These are phyloP conservation scores for Mycena albidolilacea DNA, from an alignment of 768 basidiomycete species.

Conservation along the genomic window DNA sequence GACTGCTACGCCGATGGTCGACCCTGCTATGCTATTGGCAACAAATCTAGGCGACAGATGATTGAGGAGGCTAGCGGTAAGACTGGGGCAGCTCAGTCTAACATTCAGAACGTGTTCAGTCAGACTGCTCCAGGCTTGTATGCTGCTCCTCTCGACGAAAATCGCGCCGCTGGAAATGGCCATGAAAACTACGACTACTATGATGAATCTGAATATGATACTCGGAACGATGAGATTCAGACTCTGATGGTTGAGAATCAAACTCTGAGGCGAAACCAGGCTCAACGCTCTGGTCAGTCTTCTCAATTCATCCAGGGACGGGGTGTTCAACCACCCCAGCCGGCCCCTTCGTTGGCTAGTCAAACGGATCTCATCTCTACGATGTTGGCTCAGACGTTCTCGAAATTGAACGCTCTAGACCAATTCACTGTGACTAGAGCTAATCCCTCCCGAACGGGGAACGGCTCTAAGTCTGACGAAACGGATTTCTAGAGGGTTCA, in stretches of 20 bases:
- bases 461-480: background rate
- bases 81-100: background rate
- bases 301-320: background rate
- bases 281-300: background rate
- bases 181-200: background rate
- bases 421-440: background rate
- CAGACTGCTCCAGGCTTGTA: background rate
- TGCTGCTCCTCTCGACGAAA: background rate
- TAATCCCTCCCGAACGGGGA: slow-evolving; percentile 21
- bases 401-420: background rate
- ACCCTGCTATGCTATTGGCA: background rate
- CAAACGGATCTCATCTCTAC: background rate
- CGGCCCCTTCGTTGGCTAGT: background rate
- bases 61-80: background rate
- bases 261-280: background rate
- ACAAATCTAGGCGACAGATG: background rate
- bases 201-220: slow-evolving; percentile 2
- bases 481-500: slow-evolving; percentile 2
- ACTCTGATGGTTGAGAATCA: background rate
- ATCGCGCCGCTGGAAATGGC: background rate
- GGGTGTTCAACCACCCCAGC: slow-evolving; percentile 17
- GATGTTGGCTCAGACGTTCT: background rate
- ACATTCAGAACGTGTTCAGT: background rate
- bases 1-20: background rate
- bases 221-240: slow-evolving; percentile 2